Evolutionary conservation across 2,329 filamentous ascomycete species (phyloP).

Genomic region (Endocalyx cinctus): DNA sequence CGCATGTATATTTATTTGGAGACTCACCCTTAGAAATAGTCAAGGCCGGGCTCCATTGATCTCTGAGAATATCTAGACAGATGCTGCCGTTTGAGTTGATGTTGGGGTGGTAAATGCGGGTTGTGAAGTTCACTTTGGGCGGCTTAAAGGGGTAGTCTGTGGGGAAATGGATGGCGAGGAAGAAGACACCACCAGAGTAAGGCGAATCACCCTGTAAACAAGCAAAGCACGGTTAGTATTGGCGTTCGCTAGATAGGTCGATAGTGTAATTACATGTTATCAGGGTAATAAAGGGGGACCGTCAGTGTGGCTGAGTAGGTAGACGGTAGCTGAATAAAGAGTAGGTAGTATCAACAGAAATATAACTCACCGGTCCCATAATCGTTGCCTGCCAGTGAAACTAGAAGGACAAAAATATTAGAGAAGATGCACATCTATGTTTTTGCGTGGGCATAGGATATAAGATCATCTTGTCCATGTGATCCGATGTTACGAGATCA

Average conservation of each 20-base stretch:
- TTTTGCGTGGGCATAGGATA: neutral
- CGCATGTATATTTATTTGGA: too few relatives aligned
- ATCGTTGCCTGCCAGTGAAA: slow-evolving; percentile 99
- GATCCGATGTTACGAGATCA: slow-evolving; percentile 14
- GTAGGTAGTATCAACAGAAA: too few relatives aligned
- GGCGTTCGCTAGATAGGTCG: too few relatives aligned
- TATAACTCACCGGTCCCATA: slow-evolving; percentile 86
- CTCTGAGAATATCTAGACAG: slow-evolving; percentile 95
- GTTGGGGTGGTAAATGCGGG: slow-evolving; percentile 98
- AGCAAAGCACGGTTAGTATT: too few relatives aligned
- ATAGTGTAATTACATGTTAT: too few relatives aligned
- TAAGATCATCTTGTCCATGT: slow-evolving; percentile 4
- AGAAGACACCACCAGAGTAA: slow-evolving; percentile 98
- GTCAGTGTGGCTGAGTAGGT: too few relatives aligned
- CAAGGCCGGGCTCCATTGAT: slow-evolving; percentile 98
- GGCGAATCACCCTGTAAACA: slow-evolving; percentile 84
- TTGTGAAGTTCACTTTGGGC: slow-evolving; percentile 99
- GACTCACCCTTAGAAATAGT: slow-evolving; percentile 93
- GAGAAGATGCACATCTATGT: neutral
- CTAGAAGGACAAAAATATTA: slow-evolving; percentile 44
- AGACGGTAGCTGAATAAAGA: too few relatives aligned
- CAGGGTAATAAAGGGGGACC: too few relatives aligned
- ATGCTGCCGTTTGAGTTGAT: slow-evolving; percentile 99
- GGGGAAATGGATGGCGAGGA: slow-evolving; percentile 97
- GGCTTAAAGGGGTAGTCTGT: slow-evolving; percentile 99